Percentiles rank a stretch among this genome's conserved stretches.
These are phyloP conservation scores for Zygnema circumcarinatum DNA, from an alignment of 139 green algal species.

Conservation along the genomic window DNA sequence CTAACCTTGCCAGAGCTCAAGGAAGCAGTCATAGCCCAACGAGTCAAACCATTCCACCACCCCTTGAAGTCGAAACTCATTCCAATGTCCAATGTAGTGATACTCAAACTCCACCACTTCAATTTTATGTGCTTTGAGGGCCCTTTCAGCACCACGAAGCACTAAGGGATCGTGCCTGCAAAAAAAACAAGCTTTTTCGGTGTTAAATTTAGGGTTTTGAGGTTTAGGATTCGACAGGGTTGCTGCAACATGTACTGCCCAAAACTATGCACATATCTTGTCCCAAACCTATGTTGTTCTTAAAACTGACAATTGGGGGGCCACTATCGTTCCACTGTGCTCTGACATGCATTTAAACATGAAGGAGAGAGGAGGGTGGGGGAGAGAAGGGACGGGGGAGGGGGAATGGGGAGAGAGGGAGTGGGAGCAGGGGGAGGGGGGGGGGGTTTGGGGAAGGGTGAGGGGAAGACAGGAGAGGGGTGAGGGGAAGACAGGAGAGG, in stretches of 20 bases:
- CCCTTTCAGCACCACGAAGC: not conserved
- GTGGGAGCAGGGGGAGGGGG: not conserved
- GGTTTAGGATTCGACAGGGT: not conserved
- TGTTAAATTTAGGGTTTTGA: not conserved
- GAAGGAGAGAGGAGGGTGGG: not conserved
- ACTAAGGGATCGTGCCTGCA: not conserved
- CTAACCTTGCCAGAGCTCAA: not conserved
- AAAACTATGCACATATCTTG: no score
- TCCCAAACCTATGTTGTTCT: not conserved
- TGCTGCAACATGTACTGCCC: not conserved
- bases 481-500: not conserved
- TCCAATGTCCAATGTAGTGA: no score
- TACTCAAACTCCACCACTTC: no score
- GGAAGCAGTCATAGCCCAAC: not conserved
- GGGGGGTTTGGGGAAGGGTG: not conserved
- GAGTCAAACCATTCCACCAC: no score
- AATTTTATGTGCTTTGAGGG: no score
- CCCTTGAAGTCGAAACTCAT: no score
- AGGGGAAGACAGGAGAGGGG: not conserved
- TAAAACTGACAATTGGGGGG: not conserved
- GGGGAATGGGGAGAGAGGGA: not conserved
- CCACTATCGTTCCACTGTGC: not conserved
- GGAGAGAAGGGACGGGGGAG: not conserved
- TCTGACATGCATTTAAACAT: not conserved
- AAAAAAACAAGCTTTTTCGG: not conserved